Conservation (phyloP, 2,329 filamentous ascomycete species). For the Didymella pinodella region DNA sequence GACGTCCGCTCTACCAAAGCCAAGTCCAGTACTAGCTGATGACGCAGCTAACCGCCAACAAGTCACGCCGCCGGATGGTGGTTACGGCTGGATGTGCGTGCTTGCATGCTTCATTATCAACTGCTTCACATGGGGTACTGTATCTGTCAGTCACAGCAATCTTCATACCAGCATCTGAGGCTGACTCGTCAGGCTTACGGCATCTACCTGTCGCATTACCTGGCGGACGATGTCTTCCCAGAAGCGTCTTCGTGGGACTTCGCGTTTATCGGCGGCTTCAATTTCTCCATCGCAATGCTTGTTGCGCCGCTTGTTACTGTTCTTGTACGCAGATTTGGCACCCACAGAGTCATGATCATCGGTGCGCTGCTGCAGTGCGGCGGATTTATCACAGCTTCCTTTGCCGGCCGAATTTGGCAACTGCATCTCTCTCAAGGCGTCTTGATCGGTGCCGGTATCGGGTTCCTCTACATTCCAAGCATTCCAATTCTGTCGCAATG, state of each 20-base stretch:
- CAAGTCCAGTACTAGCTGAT: background rate
- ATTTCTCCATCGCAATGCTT: constrained; percentile 43
- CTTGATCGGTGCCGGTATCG: constrained; percentile 50
- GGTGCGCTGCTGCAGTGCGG: constrained; percentile 44
- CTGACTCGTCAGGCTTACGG: constrained; percentile 38
- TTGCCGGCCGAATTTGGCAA: constrained; percentile 49
- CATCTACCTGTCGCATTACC: constrained; percentile 54
- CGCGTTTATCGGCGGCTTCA: constrained; percentile 50
- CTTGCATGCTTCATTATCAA: background rate
- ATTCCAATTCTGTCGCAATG: constrained; percentile 51
- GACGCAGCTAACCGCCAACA: background rate
- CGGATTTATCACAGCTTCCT: constrained; percentile 48
- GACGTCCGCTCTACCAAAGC: background rate
- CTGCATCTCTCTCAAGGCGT: constrained; percentile 53
- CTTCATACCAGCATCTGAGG: background rate
- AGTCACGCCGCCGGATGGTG: constrained; percentile 8
- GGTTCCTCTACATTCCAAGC: constrained; percentile 49
- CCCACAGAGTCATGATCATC: constrained; percentile 36
- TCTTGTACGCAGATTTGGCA: constrained; percentile 33
- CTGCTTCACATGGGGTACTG: constrained; percentile 10
- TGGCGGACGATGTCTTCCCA: constrained; percentile 43
- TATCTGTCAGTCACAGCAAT: background rate
- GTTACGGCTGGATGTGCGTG: constrained; percentile 8
- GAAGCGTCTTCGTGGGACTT: constrained; percentile 44
- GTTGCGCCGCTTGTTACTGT: constrained; percentile 41